Base-by-base conservation (phyloP, 306 rosid genomes). In the Vigna mungo region DNA sequence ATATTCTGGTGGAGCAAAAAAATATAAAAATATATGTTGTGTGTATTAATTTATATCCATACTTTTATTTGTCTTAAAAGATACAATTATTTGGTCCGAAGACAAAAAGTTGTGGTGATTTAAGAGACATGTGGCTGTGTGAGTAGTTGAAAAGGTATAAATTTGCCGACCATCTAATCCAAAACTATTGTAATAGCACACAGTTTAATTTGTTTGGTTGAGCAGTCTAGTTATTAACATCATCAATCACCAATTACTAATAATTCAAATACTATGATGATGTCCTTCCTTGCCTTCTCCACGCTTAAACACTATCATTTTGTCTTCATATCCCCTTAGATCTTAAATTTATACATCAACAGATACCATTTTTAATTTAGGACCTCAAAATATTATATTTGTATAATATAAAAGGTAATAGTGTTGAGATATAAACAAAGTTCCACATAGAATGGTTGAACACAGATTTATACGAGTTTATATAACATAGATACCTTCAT, bases 231-330 rank as follows among this genome's bases (percentile, higher is more conserved):
- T 49, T 67, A 44, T 2, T 54, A 43, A 53, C 72, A 52, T 41
- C 23, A 66, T 65, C 62, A 39, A 53, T 65, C 27, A 30, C 9
- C 32, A 78, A 46, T 60, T n/a, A n/a, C n/a, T n/a, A n/a, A n/a
- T n/a, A n/a, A n/a, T n/a, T n/a, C n/a, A n/a, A n/a, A n/a, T n/a
- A n/a, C n/a, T n/a, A n/a, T n/a, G n/a, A n/a, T n/a, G n/a, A n/a
- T n/a, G n/a, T n/a, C n/a, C n/a, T n/a, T 36, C 12, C 34, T 8
- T 59, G 71, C 71, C 61, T 78, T 21, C 44, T 59, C 82, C 76
- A 68, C 51, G 48, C 36, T 25, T 25, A 4, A n/a, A 64, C 53
- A 1, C 7, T 49, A 25, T 34, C 39, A 34, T 5, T 34, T 34
- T 5, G 39, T 34, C 39, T 5, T 34, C 27, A 25, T n/a, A n/a